A percentile compares a stretch with the other conserved stretches of the same genome.
Evolutionary conservation across 1,284 basidiomycete species (phyloP).

Genomic region (Anthracocystis panici-leucophaei): DNA sequence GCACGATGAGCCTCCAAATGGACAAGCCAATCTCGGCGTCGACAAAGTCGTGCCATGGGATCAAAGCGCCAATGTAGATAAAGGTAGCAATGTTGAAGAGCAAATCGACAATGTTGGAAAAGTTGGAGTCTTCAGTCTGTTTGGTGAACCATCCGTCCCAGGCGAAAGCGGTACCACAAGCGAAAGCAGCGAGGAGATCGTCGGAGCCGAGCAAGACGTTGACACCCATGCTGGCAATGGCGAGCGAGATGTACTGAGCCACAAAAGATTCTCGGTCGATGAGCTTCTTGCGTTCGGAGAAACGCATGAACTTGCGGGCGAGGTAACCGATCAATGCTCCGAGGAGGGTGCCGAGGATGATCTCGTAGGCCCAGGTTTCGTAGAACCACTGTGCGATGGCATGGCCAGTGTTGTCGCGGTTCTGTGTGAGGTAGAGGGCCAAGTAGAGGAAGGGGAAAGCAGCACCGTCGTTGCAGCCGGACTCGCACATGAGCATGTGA

Average conservation of each 20-base stretch:
- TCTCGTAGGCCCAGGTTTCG: constrained; percentile 77
- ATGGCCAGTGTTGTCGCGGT: constrained; percentile 76
- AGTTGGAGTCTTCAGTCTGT: constrained; percentile 85
- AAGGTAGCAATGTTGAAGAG: constrained; percentile 72
- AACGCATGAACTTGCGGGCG: constrained; percentile 94
- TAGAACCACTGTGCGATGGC: constrained; percentile 71
- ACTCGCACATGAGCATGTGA: constrained; percentile 91
- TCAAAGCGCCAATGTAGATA: constrained; percentile 69
- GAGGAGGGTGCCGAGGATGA: constrained; percentile 82
- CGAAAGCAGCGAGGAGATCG: constrained; percentile 78
- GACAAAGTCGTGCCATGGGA: constrained; percentile 66
- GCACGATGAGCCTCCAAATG: constrained; percentile 64
- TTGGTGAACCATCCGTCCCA: constrained; percentile 95
- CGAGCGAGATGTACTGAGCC: constrained; percentile 86
- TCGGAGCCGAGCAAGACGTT: constrained; percentile 68
- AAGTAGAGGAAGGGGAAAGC: constrained; percentile 97
- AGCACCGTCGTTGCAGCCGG: constrained; percentile 79
- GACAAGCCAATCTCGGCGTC: constrained; percentile 54
- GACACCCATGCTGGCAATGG: constrained; percentile 81
- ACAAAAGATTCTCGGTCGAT: constrained; percentile 97
- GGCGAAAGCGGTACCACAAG: constrained; percentile 94
- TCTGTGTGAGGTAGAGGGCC: constrained; percentile 86
- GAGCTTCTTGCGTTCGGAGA: constrained; percentile 86
- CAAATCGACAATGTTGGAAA: constrained; percentile 94
- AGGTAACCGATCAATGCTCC: constrained; percentile 83